Evolutionary conservation across 139 green algal genomes (phyloP).

Genomic region (Yamagishiella unicocca): DNA sequence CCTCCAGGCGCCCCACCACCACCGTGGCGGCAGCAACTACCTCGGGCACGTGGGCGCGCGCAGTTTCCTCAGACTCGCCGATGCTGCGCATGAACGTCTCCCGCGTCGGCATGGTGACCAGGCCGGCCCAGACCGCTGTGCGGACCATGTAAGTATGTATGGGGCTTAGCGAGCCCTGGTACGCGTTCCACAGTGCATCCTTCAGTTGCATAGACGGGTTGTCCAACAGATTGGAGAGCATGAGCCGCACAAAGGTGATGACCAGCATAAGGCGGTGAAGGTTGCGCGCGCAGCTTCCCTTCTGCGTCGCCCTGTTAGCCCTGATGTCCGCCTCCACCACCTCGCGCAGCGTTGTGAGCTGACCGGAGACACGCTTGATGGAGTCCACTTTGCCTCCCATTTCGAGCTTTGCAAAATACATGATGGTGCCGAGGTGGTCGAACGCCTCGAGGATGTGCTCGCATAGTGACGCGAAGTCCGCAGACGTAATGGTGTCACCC

Average conservation of each 20-base stretch:
- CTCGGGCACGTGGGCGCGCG: constrained; percentile 25
- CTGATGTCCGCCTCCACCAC: constrained; percentile 50
- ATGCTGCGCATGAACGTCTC: constrained; percentile 59
- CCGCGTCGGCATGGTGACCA: constrained; percentile 53
- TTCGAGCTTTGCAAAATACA: constrained; percentile 55
- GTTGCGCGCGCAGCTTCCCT: constrained; percentile 68
- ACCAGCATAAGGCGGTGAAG: constrained; percentile 65
- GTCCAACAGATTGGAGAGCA: constrained; percentile 56
- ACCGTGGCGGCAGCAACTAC: constrained; percentile 11
- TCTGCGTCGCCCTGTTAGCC: constrained; percentile 37
- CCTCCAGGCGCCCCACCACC: constrained; percentile 6
- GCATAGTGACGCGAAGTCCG: constrained; percentile 26
- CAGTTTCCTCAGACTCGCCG: constrained; percentile 51
- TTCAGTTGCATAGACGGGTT: constrained; percentile 49
- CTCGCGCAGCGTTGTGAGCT: constrained; percentile 30
- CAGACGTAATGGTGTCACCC: not conserved
- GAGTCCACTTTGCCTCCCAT: constrained; percentile 52
- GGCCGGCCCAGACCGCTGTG: constrained; percentile 64
- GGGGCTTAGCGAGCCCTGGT: constrained; percentile 57
- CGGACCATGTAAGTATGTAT: constrained; percentile 65
- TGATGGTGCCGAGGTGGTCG: constrained; percentile 34
- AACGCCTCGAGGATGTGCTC: constrained; percentile 43
- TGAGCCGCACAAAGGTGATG: constrained; percentile 59
- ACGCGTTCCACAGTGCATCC: constrained; percentile 54
- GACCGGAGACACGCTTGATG: constrained; percentile 11